Evolutionary conservation across 1,284 basidiomycete genomes (phyloP).

Genomic region (Hemileia vastatrix): DNA sequence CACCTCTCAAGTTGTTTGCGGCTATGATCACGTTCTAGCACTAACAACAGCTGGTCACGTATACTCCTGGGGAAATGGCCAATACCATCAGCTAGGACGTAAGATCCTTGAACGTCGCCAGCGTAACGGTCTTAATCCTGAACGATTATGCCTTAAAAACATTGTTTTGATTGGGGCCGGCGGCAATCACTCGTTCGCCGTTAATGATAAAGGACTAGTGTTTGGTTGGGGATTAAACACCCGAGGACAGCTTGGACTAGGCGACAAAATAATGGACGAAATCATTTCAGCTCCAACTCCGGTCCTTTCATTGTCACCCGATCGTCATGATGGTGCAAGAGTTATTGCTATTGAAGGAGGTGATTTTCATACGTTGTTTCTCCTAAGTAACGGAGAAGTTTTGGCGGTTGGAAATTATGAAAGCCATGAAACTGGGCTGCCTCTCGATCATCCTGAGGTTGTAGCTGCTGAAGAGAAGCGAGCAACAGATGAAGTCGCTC

Average conservation of each 20-base stretch:
- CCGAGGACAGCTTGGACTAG: conserved; percentile 58
- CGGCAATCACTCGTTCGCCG: conserved; percentile 75
- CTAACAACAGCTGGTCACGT: conserved; percentile 73
- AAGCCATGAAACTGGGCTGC: conserved; percentile 65
- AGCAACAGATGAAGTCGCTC: conserved; percentile 34
- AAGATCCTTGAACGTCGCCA: conserved; percentile 67
- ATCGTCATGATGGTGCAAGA: conserved; percentile 57
- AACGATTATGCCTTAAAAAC: conserved; percentile 65
- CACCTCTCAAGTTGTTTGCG: conserved; percentile 62
- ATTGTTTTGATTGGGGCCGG: conserved; percentile 70
- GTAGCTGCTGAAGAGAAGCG: conserved; percentile 45
- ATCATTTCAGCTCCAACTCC: conserved; percentile 61
- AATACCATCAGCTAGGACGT: conserved; percentile 75
- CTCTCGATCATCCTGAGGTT: conserved; percentile 54
- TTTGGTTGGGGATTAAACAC: conserved; percentile 89
- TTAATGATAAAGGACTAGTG: conserved; percentile 67
- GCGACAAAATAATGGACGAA: conserved; percentile 48
- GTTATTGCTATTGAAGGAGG: conserved; percentile 60
- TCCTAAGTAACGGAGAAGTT: conserved; percentile 70
- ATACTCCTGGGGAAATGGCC: conserved; percentile 68
- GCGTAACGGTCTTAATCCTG: conserved; percentile 70
- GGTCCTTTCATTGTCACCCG: conserved; percentile 59
- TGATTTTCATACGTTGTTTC: conserved; percentile 76
- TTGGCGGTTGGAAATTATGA: conserved; percentile 72
- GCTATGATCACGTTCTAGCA: conserved; percentile 76